Conservation (phyloP, 441 rosid genomes). For the Pelargonium cotyledonis region DNA sequence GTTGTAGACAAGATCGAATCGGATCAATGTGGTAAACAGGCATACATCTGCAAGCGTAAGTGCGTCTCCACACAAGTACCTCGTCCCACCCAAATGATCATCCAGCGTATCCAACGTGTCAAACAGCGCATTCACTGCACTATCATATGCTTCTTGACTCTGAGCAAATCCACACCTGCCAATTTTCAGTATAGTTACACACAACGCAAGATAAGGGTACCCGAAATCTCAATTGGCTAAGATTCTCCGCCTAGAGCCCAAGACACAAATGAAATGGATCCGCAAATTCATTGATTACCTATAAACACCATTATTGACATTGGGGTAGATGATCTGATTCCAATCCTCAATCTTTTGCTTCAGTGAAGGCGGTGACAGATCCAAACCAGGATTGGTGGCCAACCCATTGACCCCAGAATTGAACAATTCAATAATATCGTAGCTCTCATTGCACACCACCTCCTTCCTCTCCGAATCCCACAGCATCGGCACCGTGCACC, state of each 20-base stretch:
- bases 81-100: constrained; percentile 39
- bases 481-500: constrained; percentile 78
- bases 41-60: constrained; percentile 68
- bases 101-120: constrained; percentile 52
- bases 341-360: constrained; percentile 54
- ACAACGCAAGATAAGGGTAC: background rate
- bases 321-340: constrained; percentile 67
- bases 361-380: constrained; percentile 47
- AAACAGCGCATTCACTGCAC: constrained; percentile 56
- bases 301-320: constrained; percentile 77
- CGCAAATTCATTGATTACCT: constrained; percentile 32
- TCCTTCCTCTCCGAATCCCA: constrained; percentile 63
- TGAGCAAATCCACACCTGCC: constrained; percentile 81
- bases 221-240: no score
- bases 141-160: constrained; percentile 75
- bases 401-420: constrained; percentile 52
- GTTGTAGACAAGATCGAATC: constrained; percentile 75
- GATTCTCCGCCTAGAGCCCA: no score
- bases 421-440: constrained; percentile 59
- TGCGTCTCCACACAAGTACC: constrained; percentile 67
- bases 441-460: constrained; percentile 77
- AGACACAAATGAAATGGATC: background rate
- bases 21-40: constrained; percentile 68
- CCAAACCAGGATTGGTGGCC: constrained; percentile 46
- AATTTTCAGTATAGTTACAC: background rate